Percentiles rank a stretch among this genome's conserved stretches.
These are phyloP conservation scores for Penicillium fuscoglaucum DNA, from an alignment of 2,329 filamentous ascomycete species.

Conservation along the genomic window DNA sequence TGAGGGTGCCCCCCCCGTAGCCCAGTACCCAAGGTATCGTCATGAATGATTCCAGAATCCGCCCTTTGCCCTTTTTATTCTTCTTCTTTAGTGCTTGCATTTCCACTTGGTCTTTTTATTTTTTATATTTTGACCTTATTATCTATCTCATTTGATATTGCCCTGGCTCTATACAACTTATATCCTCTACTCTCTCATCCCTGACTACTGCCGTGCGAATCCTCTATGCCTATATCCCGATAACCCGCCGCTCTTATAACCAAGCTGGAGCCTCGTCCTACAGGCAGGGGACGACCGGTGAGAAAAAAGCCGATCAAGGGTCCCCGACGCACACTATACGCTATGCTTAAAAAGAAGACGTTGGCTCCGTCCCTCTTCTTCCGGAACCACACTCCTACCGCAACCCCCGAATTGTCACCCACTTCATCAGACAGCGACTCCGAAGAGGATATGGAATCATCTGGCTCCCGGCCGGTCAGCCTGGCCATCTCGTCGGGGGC, in stretches of 20 bases:
- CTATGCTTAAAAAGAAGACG: constrained; percentile 43
- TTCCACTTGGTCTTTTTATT: background rate
- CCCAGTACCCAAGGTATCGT: constrained; percentile 13
- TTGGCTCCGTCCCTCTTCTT: constrained; percentile 36
- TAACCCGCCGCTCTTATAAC: constrained; percentile 14
- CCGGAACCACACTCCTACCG: constrained; percentile 43
- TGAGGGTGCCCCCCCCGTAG: background rate
- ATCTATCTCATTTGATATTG: background rate
- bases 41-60: constrained; percentile 26
- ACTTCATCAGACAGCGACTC: constrained; percentile 46
- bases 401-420: constrained; percentile 49
- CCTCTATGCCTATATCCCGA: constrained; percentile 6
- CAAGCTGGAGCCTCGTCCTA: constrained; percentile 24
- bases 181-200: background rate
- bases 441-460: constrained; percentile 47
- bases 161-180: background rate
- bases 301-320: constrained; percentile 24
- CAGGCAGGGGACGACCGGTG: constrained; percentile 24
- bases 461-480: constrained; percentile 46
- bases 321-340: constrained; percentile 33
- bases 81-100: constrained; percentile 9
- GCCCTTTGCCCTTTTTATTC: constrained; percentile 10
- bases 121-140: background rate
- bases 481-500: constrained; percentile 42
- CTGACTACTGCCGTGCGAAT: background rate